These are phyloP conservation scores for Aplosporella prunicola DNA, from an alignment of 2,329 filamentous ascomycete species.

Conservation along the genomic window DNA sequence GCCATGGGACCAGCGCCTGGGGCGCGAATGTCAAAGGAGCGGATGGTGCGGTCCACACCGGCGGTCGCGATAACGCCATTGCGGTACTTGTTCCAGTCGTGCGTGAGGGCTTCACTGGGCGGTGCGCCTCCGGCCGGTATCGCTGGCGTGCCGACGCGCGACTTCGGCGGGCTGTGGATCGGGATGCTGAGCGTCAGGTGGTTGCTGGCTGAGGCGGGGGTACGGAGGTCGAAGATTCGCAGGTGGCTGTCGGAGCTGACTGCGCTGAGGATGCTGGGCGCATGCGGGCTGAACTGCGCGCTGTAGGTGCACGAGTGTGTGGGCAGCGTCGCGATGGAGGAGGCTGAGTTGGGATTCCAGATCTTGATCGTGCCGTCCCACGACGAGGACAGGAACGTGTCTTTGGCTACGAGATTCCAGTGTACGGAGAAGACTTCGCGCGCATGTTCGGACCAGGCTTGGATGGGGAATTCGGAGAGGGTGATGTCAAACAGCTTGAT, in stretches of 20 bases:
- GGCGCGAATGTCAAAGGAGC: constrained; percentile 82
- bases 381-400: constrained; percentile 79
- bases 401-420: constrained; percentile 88
- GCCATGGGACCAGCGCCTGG: constrained; percentile 62
- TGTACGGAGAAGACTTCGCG: constrained; percentile 85
- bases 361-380: constrained; percentile 97
- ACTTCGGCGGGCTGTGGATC: constrained; percentile 60
- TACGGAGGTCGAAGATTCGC: constrained; percentile 83
- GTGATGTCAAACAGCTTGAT: constrained; percentile 88
- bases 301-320: constrained; percentile 92
- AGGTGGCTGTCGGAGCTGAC: constrained; percentile 85
- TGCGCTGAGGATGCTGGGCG: constrained; percentile 73
- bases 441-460: constrained; percentile 87
- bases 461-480: constrained; percentile 74
- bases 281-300: constrained; percentile 81
- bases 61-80: constrained; percentile 75
- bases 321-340: constrained; percentile 75
- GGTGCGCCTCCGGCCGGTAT: constrained; percentile 38
- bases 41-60: constrained; percentile 77
- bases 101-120: constrained; percentile 80
- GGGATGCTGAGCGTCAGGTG: constrained; percentile 77
- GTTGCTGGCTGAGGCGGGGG: constrained; percentile 75
- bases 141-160: constrained; percentile 34
- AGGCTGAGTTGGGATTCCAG: constrained; percentile 71
- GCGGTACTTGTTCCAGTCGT: constrained; percentile 99